These are phyloP conservation scores for Zea luxurians DNA, from an alignment of 176 grass and related monocot species.

Conservation along the genomic window DNA sequence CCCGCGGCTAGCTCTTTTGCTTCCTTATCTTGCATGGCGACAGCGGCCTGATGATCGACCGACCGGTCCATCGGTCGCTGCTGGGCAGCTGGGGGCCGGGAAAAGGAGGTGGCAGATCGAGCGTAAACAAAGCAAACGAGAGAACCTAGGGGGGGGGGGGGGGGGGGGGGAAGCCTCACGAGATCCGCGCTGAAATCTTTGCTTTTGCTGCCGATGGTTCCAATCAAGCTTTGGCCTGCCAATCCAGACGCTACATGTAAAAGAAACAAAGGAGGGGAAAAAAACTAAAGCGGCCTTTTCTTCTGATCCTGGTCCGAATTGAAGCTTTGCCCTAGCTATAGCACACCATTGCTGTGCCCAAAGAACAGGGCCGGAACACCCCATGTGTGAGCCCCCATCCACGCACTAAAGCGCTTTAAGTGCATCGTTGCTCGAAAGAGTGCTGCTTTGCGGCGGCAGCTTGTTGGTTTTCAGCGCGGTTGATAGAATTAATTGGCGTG, in stretches of 20 bases:
- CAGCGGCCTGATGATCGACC: no score
- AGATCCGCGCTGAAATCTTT: conserved; percentile 36
- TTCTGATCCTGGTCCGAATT: neutral
- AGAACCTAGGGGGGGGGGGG: neutral
- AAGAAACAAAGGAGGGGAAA: neutral
- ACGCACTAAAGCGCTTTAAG: neutral
- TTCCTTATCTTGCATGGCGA: no score
- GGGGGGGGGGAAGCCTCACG: neutral
- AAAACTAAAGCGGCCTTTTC: conserved; percentile 6
- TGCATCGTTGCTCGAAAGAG: neutral
- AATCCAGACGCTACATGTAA: conserved; percentile 42
- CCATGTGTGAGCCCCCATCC: conserved; percentile 41
- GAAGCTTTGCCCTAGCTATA: neutral
- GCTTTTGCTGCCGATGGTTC: conserved; percentile 44
- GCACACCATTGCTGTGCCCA: neutral
- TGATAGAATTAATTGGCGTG: neutral
- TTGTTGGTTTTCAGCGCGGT: neutral
- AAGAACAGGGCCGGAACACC: conserved; percentile 25
- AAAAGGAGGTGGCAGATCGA: neutral
- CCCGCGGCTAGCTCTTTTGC: no score
- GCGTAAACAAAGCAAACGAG: neutral
- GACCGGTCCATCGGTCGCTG: neutral
- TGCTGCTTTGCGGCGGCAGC: neutral
- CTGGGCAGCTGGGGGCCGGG: neutral
- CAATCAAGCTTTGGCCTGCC: conserved; percentile 31